phyloP scores from a whole-genome alignment of 225 moss, liverwort and hornwort species.

The Bryoerythrophyllum caledonicum region DNA sequence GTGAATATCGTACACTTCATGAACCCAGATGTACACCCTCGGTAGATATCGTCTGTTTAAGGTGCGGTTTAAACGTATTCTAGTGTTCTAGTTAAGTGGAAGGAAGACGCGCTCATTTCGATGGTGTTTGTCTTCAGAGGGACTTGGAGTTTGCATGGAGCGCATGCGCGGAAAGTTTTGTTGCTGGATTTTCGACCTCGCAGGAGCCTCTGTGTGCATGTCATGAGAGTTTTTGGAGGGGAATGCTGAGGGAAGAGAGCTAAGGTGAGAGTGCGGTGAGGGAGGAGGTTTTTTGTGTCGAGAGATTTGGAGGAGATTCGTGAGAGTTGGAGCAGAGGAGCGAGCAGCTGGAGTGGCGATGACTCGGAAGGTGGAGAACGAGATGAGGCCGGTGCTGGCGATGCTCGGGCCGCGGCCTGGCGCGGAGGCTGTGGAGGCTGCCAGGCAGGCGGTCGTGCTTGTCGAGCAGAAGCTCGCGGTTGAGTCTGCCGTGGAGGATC shows the following conservation, averaged over 20 bases:
- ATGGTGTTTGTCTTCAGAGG: too few species aligned
- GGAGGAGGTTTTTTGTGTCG: not conserved
- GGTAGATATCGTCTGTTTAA: too few species aligned
- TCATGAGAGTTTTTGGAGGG: not conserved
- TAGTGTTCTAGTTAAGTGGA: too few species aligned
- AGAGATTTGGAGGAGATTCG: not conserved
- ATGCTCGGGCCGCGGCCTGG: conserved; percentile 50
- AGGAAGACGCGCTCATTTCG: not conserved
- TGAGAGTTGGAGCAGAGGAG: not conserved
- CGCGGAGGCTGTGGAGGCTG: conserved; percentile 48
- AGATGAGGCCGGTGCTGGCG: conserved; percentile 29
- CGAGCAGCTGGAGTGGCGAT: not conserved
- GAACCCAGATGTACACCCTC: too few species aligned
- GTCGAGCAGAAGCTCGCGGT: conserved; percentile 38
- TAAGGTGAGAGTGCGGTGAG: too few species aligned
- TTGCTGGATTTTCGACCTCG: too few species aligned
- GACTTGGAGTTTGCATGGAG: not conserved
- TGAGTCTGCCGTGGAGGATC: conserved; percentile 19
- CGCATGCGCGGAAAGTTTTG: too few species aligned
- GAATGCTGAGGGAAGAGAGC: not conserved
- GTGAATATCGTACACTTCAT: too few species aligned
- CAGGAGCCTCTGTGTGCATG: not conserved
- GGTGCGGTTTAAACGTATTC: too few species aligned
- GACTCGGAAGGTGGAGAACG: conserved; percentile 32
- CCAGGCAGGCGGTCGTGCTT: conserved; percentile 26